Conservation (phyloP, 2,329 filamentous ascomycete species). For the Botryotinia narcissicola region DNA sequence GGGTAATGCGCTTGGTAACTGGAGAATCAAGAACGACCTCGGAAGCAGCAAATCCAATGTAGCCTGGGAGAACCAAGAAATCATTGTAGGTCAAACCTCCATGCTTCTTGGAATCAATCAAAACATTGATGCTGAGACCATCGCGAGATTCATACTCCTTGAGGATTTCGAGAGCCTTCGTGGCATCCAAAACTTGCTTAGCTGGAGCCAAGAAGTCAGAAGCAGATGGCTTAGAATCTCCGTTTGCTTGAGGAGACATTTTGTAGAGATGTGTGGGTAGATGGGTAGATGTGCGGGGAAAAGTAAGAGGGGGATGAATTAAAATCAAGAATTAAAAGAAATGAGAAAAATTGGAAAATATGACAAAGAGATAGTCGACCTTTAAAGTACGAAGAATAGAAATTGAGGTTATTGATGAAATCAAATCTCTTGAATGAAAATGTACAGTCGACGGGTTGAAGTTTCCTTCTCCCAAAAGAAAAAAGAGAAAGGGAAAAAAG, state of each 20-base stretch:
- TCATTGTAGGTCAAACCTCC: conserved; percentile 98
- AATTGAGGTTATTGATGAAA: not conserved
- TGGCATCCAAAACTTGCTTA: conserved; percentile 61
- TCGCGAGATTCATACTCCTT: conserved; percentile 77
- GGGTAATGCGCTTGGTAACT: conserved; percentile 88
- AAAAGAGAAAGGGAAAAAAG: conserved; percentile 40
- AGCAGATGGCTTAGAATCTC: conserved; percentile 46
- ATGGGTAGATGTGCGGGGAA: no score
- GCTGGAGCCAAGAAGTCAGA: conserved; percentile 45
- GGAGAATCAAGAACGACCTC: conserved; percentile 86
- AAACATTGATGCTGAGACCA: conserved; percentile 80
- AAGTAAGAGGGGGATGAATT: conserved; percentile 32
- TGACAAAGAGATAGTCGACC: conserved; percentile 41
- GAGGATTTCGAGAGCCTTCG: conserved; percentile 75
- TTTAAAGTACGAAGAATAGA: conserved; percentile 8
- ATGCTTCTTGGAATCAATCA: conserved; percentile 87
- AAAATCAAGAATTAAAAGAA: conserved; percentile 38
- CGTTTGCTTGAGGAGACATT: conserved; percentile 70
- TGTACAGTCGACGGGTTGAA: conserved; percentile 59
- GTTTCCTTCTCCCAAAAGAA: conserved; percentile 55
- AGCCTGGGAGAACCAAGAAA: conserved; percentile 93
- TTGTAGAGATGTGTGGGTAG: conserved; percentile 32
- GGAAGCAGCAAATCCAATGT: conserved; percentile 95
- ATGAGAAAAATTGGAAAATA: conserved; percentile 30
- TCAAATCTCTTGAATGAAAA: conserved; percentile 43